Percentiles rank a stretch among this genome's conserved stretches.
These are phyloP conservation scores for Aspergillus mulundensis DNA, from an alignment of 495 filamentous ascomycete species.

Conservation along the genomic window DNA sequence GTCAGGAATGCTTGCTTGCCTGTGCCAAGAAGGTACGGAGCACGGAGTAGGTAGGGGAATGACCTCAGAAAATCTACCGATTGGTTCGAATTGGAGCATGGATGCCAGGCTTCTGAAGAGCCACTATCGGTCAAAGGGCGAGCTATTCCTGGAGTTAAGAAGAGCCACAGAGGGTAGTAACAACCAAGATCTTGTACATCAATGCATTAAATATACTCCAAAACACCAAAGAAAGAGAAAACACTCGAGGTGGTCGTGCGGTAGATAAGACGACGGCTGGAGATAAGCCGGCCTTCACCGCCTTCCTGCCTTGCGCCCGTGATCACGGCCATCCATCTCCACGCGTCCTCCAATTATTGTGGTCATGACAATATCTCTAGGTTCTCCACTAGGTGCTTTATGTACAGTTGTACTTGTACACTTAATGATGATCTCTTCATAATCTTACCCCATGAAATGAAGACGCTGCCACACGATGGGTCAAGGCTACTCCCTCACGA, in stretches of 20 bases:
- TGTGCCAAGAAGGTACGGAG: not conserved
- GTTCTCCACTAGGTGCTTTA: not conserved
- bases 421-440: not conserved
- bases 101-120: not conserved
- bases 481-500: slow-evolving; percentile 90
- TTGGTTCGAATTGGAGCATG: not conserved
- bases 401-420: too few species aligned
- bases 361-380: not conserved
- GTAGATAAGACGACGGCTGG: not conserved
- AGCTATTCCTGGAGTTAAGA: not conserved
- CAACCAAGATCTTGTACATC: not conserved
- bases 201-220: not conserved
- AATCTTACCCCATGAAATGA: slow-evolving; percentile 31
- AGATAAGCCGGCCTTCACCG: slow-evolving; percentile 10
- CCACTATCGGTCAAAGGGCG: not conserved
- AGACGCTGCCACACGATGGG: slow-evolving; percentile 64
- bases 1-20: not conserved
- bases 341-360: not conserved
- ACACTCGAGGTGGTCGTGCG: not conserved
- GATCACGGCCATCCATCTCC: not conserved
- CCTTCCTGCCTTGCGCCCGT: slow-evolving; percentile 4
- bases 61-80: not conserved
- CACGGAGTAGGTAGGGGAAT: too few species aligned
- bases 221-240: not conserved
- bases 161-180: not conserved